Evolutionary conservation across 208 protist species (phyloP).

Genomic region (Crithidia expoeki): DNA sequence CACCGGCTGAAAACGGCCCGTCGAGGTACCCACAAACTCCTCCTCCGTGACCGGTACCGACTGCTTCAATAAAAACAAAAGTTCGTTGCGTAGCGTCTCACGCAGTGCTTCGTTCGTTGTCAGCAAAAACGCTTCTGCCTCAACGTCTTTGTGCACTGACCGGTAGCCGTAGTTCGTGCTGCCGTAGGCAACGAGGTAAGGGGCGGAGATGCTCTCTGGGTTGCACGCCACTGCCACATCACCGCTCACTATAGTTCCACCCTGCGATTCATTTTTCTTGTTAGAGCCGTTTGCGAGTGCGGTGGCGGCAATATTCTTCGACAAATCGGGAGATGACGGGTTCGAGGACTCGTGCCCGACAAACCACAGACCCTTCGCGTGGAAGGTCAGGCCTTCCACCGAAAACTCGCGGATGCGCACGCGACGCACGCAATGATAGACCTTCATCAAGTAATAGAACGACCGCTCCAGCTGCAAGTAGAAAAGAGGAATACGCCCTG

Average conservation of each 20-base stretch:
- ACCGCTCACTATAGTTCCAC: too few relatives aligned
- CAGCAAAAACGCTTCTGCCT: constrained; percentile 73
- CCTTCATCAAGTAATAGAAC: constrained; percentile 75
- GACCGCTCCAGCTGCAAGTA: constrained; percentile 83
- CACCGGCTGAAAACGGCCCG: constrained; percentile 79
- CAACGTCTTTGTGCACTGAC: constrained; percentile 85
- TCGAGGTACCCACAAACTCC: constrained; percentile 52
- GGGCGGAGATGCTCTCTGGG: constrained; percentile 32
- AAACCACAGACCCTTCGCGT: constrained; percentile 89
- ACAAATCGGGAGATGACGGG: neutral
- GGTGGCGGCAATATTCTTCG: neutral
- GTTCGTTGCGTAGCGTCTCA: constrained; percentile 55
- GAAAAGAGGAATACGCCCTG: constrained; percentile 77
- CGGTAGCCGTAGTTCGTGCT: constrained; percentile 91
- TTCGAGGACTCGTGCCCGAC: constrained; percentile 10
- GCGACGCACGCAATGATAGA: constrained; percentile 52
- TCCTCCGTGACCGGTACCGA: constrained; percentile 57
- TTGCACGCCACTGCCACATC: constrained; percentile 1
- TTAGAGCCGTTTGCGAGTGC: neutral
- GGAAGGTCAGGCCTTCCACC: constrained; percentile 72
- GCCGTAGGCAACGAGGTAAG: constrained; percentile 81
- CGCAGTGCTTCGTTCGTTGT: constrained; percentile 61
- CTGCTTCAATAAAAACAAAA: constrained; percentile 57
- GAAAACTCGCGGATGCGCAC: constrained; percentile 72
- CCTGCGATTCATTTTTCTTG: neutral